These are phyloP conservation scores for Plasmopara viticola DNA, from an alignment of 352 stramenopile genomes.

Conservation along the genomic window DNA sequence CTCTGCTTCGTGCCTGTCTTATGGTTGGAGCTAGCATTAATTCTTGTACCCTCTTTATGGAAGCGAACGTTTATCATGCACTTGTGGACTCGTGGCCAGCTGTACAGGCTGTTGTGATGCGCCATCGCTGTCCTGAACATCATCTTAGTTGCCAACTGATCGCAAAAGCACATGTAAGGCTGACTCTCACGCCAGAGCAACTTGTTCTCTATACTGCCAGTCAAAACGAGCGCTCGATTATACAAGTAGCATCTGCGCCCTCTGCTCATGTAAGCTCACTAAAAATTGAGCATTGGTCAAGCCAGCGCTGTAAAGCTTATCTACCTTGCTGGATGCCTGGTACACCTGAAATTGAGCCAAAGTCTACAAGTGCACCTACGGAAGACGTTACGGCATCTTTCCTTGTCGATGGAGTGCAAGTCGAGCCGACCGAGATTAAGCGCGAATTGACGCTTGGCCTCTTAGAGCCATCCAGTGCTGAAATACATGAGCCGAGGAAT, in stretches of 20 bases:
- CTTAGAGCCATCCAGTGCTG: conserved; percentile 14
- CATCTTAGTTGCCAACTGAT: conserved; percentile 41
- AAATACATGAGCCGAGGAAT: conserved; percentile 30
- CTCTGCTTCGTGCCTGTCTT: conserved; percentile 43
- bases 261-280: conserved; percentile 16
- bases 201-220: conserved; percentile 27
- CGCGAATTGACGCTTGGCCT: conserved; percentile 44
- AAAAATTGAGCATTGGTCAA: conserved; percentile 33
- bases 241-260: conserved; percentile 9
- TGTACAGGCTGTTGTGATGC: conserved; percentile 23
- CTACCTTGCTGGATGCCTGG: conserved; percentile 59
- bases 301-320: conserved; percentile 47
- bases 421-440: conserved; percentile 55
- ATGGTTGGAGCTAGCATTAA: conserved; percentile 49
- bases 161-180: conserved; percentile 27
- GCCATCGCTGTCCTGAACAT: conserved; percentile 43
- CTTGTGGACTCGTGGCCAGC: conserved; percentile 36
- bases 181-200: conserved; percentile 37
- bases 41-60: conserved; percentile 62
- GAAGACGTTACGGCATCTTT: conserved; percentile 49
- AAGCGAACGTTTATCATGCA: conserved; percentile 40
- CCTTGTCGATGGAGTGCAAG: conserved; percentile 45
- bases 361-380: conserved; percentile 49
- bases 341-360: conserved; percentile 39
- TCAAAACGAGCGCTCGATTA: conserved; percentile 20